These are phyloP conservation scores for Picochlorum sp. DNA, from an alignment of 139 green algal genomes.

Conservation along the genomic window DNA sequence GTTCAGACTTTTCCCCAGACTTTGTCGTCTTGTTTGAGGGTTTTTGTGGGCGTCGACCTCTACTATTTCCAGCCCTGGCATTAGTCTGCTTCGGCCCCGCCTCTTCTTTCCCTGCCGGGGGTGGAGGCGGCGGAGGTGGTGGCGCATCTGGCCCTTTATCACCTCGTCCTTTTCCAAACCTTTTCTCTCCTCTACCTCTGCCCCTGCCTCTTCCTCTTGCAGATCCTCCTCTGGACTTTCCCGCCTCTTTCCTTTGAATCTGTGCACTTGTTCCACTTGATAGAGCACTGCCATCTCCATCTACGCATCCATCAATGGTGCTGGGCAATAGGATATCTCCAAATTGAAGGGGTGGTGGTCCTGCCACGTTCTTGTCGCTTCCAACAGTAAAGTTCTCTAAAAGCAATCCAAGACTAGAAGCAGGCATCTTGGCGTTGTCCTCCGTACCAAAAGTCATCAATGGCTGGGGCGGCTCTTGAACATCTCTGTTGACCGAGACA, in stretches of 20 bases:
- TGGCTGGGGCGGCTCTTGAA: neutral
- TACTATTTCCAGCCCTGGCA: neutral
- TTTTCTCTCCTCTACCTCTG: neutral
- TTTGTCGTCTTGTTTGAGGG: too few relatives aligned
- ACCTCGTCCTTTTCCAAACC: neutral
- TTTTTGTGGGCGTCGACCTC: too few relatives aligned
- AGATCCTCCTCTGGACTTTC: neutral
- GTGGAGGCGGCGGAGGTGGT: neutral
- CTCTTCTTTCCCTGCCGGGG: neutral
- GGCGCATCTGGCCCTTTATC: neutral
- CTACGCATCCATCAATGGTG: slow-evolving; percentile 22
- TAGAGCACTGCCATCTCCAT: neutral
- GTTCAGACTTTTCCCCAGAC: too few relatives aligned
- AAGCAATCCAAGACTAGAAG: neutral
- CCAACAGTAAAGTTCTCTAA: neutral
- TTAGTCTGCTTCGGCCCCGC: neutral
- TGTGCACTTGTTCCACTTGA: neutral
- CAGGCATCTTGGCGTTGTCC: neutral
- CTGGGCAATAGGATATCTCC: slow-evolving; percentile 11
- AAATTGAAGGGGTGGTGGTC: neutral
- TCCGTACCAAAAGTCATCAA: neutral
- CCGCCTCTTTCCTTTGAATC: neutral
- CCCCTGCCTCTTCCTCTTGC: neutral
- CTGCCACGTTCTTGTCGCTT: neutral
- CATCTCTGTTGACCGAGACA: neutral